Conservation (phyloP, 1,284 basidiomycete species). For the Megacollybia platyphylla region DNA sequence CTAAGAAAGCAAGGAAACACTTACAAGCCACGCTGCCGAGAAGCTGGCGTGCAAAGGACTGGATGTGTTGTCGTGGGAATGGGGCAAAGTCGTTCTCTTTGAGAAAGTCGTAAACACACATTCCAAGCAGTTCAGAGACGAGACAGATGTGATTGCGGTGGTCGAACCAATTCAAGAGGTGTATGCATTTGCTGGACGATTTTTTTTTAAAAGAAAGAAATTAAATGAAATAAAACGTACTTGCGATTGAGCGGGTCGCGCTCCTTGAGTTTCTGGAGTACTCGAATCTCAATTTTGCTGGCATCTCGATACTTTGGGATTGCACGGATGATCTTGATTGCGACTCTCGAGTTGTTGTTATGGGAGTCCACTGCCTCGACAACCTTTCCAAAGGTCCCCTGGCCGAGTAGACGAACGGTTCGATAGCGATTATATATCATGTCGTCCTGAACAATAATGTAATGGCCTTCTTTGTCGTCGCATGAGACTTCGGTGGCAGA, state of each 20-base stretch:
- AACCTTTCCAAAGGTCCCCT: conserved; percentile 99
- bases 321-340: conserved; percentile 97
- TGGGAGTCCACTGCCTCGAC: conserved; percentile 86
- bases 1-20: conserved; percentile 20
- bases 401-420: conserved; percentile 83
- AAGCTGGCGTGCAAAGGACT: conserved; percentile 88
- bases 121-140: conserved; percentile 91
- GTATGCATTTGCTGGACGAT: conserved; percentile 85
- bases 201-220: conserved; percentile 9
- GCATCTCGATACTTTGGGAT: conserved; percentile 98
- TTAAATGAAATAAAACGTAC: conserved; percentile 35
- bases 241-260: conserved; percentile 83
- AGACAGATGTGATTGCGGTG: conserved; percentile 97
- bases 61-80: conserved; percentile 93
- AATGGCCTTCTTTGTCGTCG: conserved; percentile 93
- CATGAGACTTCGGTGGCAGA: conserved; percentile 61
- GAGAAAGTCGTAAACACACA: conserved; percentile 98
- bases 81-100: conserved; percentile 97
- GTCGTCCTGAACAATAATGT: conserved; percentile 85
- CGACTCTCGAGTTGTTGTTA: conserved; percentile 63
- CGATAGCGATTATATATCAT: conserved; percentile 79
- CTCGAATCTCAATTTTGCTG: conserved; percentile 96
- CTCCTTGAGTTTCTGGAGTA: conserved; percentile 85
- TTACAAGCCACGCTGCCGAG: conserved; percentile 89
- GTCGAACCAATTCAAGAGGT: conserved; percentile 91